Percentiles rank a stretch among this genome's conserved stretches.
phyloP scores from a whole-genome alignment of 1,139 yeast species.

The Suhomyces taliae region DNA sequence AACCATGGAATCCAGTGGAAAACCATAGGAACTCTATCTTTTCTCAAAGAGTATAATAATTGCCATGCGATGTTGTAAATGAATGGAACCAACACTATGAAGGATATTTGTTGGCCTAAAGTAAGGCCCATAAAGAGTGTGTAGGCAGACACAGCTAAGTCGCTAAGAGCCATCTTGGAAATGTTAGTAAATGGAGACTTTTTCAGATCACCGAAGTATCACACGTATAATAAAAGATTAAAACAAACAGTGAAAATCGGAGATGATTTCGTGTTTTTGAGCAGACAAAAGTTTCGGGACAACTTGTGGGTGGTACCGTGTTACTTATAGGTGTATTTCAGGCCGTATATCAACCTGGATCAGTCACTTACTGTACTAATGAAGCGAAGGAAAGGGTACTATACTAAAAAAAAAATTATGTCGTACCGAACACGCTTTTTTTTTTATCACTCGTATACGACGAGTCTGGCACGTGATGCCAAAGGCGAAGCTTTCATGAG shows the following conservation, averaged over 20 bases:
- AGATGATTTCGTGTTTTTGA: not conserved
- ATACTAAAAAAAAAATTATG: not conserved
- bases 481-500: too few species aligned
- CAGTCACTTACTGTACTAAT: not conserved
- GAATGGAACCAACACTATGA: constrained; percentile 49
- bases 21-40: constrained; percentile 83
- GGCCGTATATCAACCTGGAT: not conserved
- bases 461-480: not conserved
- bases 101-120: constrained; percentile 32
- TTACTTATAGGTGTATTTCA: too few species aligned
- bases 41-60: constrained; percentile 66
- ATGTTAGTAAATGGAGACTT: not conserved
- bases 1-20: constrained; percentile 95
- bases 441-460: not conserved
- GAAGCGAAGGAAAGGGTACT: not conserved
- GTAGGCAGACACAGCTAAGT: constrained; percentile 21
- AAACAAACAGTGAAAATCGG: not conserved
- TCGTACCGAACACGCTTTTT: not conserved
- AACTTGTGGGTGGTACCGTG: too few species aligned
- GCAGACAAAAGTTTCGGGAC: too few species aligned
- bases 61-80: constrained; percentile 70
- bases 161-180: constrained; percentile 31
- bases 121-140: constrained; percentile 27
- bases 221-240: not conserved
- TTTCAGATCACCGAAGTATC: not conserved